Evolutionary conservation across 1,284 basidiomycete genomes (phyloP), one percentile per base, ranked within the genome.

Genomic region (Ceraceosorus bombacis): DNA sequence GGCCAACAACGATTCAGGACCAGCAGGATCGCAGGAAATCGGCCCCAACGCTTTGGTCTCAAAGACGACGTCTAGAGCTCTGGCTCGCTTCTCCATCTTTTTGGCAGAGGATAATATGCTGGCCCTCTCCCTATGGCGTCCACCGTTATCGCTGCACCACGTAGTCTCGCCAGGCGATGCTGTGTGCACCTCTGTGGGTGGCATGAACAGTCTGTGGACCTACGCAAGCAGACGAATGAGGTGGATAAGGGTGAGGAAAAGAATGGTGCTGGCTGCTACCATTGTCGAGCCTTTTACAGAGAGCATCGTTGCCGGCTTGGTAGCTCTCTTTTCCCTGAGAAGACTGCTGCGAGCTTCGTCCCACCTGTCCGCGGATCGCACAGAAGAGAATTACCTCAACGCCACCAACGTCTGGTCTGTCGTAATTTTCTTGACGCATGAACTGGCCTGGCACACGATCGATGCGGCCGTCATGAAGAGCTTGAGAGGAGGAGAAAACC

Each of bases 31-130:
- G 6, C 6, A 37, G 7, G 51, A 53, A 40, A 36, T 37, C 4
- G n/a, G 27, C 27, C 27, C 3, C 27, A 27, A 55, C 38, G 55
- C 43, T 13, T 41, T 6, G 17, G 54, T 61, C 17, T 49, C 54
- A 8, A n/a, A 52, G 15, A 51, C 43, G 36, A n/a, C 51, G 17
- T 62, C 73, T 10, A 67, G 74, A 12, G 62, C 74, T 2, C 58
- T 77, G 2, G 73, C 75, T 6, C 68, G 75, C 7, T 77, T 73
- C 60, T 68, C 66, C n/a, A 74, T 76, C 59, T 77, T 72, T 56
- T 66, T 77, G 0, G 75, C 75, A 15, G 75, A 77, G 46, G 75
- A 77, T 64, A 77, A 77, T 55, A 77, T 77, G 75, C 67, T 77
- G 4, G 75, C 73, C 0, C 59, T 70, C 38, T 70, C 74, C 50